Conservation (phyloP, 2,329 filamentous ascomycete species). For the Ambrosiella beaveri region DNA sequence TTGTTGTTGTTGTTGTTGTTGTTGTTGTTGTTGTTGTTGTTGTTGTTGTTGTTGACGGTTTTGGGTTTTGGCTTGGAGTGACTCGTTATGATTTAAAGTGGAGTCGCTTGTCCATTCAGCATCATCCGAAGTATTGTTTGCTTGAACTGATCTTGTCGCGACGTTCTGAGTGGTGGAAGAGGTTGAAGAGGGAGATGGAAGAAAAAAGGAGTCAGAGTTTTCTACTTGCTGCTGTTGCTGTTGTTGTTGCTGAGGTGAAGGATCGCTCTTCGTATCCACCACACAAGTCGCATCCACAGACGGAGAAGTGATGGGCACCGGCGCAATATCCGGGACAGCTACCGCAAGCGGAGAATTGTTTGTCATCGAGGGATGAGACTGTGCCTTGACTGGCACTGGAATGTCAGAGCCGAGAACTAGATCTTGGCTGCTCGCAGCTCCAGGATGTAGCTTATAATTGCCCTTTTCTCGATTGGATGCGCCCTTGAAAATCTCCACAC, state of each 20-base stretch:
- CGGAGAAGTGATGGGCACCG: not conserved
- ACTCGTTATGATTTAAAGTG: not conserved
- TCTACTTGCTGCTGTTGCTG: not conserved
- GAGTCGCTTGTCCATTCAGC: constrained; percentile 7
- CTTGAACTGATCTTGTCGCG: not conserved
- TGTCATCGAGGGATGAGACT: not conserved
- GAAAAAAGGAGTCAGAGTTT: not conserved
- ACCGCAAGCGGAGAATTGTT: not conserved
- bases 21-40: not conserved
- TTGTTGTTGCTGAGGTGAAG: not conserved
- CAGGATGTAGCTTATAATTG: not conserved
- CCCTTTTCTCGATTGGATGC: no score
- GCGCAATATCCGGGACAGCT: not conserved
- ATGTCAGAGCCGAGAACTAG: not conserved
- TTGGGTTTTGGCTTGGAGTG: not conserved
- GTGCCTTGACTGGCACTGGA: not conserved
- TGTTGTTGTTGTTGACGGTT: not conserved
- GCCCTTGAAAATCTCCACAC: no score
- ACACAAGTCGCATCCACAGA: not conserved
- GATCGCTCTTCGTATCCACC: not conserved
- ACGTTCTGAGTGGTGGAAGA: not conserved
- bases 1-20: no score
- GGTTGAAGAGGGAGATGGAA: not conserved
- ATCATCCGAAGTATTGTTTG: not conserved
- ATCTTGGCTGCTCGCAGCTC: not conserved